Conservation (phyloP, 208 protist genomes). For the Leishmania tropica region DNA sequence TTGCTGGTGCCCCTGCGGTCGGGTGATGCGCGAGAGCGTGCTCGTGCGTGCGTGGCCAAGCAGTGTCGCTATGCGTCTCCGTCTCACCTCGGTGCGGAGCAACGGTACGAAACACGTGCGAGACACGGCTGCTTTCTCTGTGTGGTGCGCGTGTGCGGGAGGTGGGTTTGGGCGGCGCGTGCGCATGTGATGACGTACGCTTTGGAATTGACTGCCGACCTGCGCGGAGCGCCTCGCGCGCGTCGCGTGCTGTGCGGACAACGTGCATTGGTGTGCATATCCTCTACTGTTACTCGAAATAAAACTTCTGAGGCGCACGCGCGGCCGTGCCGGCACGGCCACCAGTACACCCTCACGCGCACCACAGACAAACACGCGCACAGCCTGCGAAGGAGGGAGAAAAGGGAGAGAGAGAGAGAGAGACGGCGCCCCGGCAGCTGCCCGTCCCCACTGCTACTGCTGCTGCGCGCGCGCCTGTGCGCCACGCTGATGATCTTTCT, state of each 20-base stretch:
- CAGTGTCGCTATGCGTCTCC: conserved; percentile 31
- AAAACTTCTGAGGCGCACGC: conserved; percentile 13
- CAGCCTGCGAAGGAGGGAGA: neutral
- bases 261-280: conserved; percentile 32
- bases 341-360: neutral
- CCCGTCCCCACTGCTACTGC: neutral
- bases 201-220: conserved; percentile 28
- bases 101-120: conserved; percentile 37
- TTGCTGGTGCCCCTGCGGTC: conserved; percentile 28
- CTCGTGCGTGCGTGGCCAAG: conserved; percentile 9
- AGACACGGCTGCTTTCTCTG: conserved; percentile 6
- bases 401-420: neutral
- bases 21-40: conserved; percentile 16
- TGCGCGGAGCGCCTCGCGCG: conserved; percentile 9
- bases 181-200: conserved; percentile 46
- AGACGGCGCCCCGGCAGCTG: neutral
- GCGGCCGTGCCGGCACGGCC: neutral
- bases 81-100: conserved; percentile 15
- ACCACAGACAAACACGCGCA: neutral
- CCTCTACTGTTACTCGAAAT: conserved; percentile 28
- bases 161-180: conserved; percentile 62
- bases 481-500: conserved; percentile 21
- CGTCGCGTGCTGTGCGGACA: conserved; percentile 21
- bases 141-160: conserved; percentile 13
- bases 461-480: conserved; percentile 3